A percentile compares a stretch with the other conserved stretches of the same genome.
phyloP scores from a whole-genome alignment of 2,329 filamentous ascomycete genomes.

The Teratosphaeriaceae sp. region DNA sequence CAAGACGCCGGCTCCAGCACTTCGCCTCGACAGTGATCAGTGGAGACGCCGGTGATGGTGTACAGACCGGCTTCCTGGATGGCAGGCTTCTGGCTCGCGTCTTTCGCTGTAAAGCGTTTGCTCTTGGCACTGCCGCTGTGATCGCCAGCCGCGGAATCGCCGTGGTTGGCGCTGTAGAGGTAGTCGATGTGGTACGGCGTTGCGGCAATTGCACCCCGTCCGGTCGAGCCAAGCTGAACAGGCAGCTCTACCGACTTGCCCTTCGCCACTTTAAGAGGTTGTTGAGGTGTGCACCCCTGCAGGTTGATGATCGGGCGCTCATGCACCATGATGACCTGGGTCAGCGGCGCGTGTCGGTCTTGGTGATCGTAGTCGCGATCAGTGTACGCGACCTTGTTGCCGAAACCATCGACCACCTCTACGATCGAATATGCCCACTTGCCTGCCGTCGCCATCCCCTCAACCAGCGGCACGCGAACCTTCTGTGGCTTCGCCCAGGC shows the following conservation, averaged over 20 bases:
- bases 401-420: constrained; percentile 84
- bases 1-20: constrained; percentile 93
- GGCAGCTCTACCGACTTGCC: constrained; percentile 64
- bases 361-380: constrained; percentile 61
- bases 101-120: constrained; percentile 56
- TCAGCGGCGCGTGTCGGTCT: constrained; percentile 43
- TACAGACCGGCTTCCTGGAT: constrained; percentile 81
- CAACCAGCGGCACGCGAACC: constrained; percentile 78
- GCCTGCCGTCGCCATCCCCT: constrained; percentile 73
- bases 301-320: constrained; percentile 73
- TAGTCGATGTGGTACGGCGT: constrained; percentile 70
- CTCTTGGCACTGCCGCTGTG: constrained; percentile 54
- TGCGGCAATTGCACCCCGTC: constrained; percentile 50
- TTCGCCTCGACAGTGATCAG: constrained; percentile 77
- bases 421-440: constrained; percentile 87
- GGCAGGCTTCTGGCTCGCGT: constrained; percentile 54
- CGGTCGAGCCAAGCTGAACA: constrained; percentile 60
- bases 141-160: constrained; percentile 62
- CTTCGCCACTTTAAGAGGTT: constrained; percentile 76
- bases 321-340: constrained; percentile 76
- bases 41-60: constrained; percentile 71
- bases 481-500: constrained; percentile 74
- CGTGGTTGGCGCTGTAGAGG: constrained; percentile 70
- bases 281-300: constrained; percentile 68
- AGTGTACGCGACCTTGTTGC: constrained; percentile 75